Base-by-base conservation (phyloP, 768 basidiomycete genomes). In the Pleurotus giganteus region DNA sequence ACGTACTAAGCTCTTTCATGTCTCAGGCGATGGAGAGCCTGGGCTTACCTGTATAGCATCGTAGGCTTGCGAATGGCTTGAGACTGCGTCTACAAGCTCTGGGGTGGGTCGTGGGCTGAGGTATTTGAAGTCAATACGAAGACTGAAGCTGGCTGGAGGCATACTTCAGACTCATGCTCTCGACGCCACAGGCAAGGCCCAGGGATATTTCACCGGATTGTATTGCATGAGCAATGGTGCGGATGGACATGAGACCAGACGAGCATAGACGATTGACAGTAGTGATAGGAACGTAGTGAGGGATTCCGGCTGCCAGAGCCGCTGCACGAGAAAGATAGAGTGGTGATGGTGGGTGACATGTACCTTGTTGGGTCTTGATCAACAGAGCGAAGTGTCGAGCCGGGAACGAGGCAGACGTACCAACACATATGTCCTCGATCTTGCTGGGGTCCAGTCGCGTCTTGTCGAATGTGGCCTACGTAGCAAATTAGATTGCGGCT, bases 221-320 rank as follows among this genome's bases (percentile, higher is more conserved):
- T 60, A 98, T 94, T 54, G 88, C 81, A 68, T 96, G 88, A 15
- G 94, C 93, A 47, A 98, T 89, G 65, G 78, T 85, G 56, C 91
- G 85, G 58, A 98, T 86, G n/a, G 96, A 88, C 82, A 95, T 92
- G 46, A 98, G 77, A 21, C 95, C 94, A 0, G 94, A 95, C 2
- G 94, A 91, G 70, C 96, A 99, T 47, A 98, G 81, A 54, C 96
- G 79, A 70, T 99, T 99, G 52, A 98, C 84, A 9, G 90, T 88
- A 19, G 89, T 89, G 58, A 98, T 80, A n/a, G 95, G 89, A 12
- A 93, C 86, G 58, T 86, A 75, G 53, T 87, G 79, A 2, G 94
- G 96, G 60, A 97, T 89, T 11, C 94, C 94, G 24, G 94, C 92
- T 29, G 90, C 84, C 37, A 96, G 77, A 4, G 91, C 90, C 26